These are phyloP conservation scores for Leccinum boreale DNA, from an alignment of 768 basidiomycete genomes.

Conservation along the genomic window DNA sequence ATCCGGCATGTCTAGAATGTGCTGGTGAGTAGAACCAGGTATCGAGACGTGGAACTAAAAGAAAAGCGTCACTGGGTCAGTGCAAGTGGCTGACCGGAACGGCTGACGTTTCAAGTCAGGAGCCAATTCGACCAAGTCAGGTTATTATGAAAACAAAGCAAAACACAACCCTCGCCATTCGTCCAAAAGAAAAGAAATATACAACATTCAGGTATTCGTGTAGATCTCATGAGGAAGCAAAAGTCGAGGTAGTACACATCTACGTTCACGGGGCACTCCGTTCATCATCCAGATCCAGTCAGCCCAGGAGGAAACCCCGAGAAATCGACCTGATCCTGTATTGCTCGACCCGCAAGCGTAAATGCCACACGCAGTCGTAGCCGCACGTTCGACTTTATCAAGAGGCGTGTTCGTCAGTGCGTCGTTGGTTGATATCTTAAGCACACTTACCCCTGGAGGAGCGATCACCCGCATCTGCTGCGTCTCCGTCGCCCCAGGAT, in stretches of 20 bases:
- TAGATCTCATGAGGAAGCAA: conserved; percentile 23
- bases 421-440: not conserved
- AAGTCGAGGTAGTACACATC: conserved; percentile 10
- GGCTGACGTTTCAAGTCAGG: conserved; percentile 19
- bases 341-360: conserved; percentile 57
- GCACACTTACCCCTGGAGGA: conserved; percentile 71
- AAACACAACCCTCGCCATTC: not conserved
- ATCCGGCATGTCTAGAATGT: conserved; percentile 23
- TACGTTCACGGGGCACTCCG: conserved; percentile 9
- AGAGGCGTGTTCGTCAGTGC: conserved; percentile 4
- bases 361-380: conserved; percentile 84
- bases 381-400: conserved; percentile 68
- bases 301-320: conserved; percentile 79
- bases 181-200: not conserved
- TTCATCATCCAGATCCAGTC: conserved; percentile 43
- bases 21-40: conserved; percentile 12
- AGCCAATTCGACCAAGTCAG: conserved; percentile 10
- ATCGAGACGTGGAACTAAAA: not conserved
- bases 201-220: conserved; percentile 9
- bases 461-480: conserved; percentile 94
- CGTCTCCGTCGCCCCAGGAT: conserved; percentile 79
- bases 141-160: conserved; percentile 7
- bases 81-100: conserved; percentile 20
- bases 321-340: conserved; percentile 96
- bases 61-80: not conserved